These are phyloP conservation scores for Alternaria arbusti DNA, from an alignment of 2,329 filamentous ascomycete species.

Conservation along the genomic window DNA sequence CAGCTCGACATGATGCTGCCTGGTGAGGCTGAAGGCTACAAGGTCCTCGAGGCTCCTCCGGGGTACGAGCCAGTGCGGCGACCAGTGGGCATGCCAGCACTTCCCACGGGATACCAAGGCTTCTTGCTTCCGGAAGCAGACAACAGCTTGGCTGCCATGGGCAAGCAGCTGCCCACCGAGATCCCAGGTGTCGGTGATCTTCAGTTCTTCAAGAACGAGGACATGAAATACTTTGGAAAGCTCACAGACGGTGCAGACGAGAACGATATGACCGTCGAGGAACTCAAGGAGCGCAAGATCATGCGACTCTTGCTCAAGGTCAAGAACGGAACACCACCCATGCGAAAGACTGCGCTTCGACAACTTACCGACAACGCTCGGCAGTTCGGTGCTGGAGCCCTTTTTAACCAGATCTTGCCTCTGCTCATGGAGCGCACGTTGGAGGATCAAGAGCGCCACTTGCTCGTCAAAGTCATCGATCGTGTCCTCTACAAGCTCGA, in stretches of 20 bases:
- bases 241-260: conserved; percentile 93
- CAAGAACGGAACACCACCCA: conserved; percentile 98
- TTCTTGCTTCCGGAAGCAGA: conserved; percentile 99
- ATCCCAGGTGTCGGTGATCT: conserved; percentile 95
- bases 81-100: conserved; percentile 77
- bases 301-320: conserved; percentile 97
- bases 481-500: conserved; percentile 98
- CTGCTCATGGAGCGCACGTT: conserved; percentile 97
- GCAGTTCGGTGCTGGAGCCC: conserved; percentile 88
- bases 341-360: conserved; percentile 96
- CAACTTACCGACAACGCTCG: conserved; percentile 97
- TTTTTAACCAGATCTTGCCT: conserved; percentile 97
- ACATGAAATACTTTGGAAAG: conserved; percentile 99
- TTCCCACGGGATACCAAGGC: conserved; percentile 71
- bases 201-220: conserved; percentile 97
- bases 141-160: conserved; percentile 73
- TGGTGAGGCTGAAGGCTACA: conserved; percentile 87
- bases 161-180: conserved; percentile 91
- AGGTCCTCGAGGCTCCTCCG: conserved; percentile 85
- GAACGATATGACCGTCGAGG: conserved; percentile 88
- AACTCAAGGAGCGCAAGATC: conserved; percentile 97
- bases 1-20: conserved; percentile 92
- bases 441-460: conserved; percentile 96
- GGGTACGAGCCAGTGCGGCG: conserved; percentile 83
- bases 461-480: conserved; percentile 98